phyloP scores from a whole-genome alignment of 345 rosid species.

The Eucalyptus marginata region DNA sequence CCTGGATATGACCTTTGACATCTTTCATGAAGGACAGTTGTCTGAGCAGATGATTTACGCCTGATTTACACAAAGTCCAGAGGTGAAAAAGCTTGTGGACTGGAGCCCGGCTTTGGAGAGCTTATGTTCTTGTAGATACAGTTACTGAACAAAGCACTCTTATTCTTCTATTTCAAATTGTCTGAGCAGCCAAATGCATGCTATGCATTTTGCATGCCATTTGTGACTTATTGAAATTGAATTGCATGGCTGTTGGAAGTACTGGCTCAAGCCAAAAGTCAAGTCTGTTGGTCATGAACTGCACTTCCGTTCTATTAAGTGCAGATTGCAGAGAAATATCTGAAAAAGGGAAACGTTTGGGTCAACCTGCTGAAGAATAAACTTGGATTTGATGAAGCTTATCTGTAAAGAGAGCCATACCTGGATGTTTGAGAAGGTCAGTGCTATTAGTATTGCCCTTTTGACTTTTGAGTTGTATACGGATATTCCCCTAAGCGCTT shows the following conservation, averaged over 20 bases:
- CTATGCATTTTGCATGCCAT: background rate
- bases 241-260: background rate
- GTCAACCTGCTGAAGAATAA: background rate
- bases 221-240: background rate
- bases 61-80: background rate
- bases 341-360: background rate
- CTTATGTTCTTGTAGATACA: background rate
- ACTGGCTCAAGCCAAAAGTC: background rate
- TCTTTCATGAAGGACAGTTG: background rate
- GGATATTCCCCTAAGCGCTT: background rate
- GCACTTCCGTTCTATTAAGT: background rate
- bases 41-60: background rate
- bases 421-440: background rate
- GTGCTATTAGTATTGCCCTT: background rate
- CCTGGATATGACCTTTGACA: background rate
- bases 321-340: background rate
- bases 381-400: background rate
- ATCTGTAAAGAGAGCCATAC: background rate
- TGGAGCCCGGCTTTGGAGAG: background rate
- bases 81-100: background rate
- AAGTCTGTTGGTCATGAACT: background rate
- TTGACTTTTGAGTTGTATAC: background rate
- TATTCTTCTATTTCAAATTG: background rate
- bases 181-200: background rate
- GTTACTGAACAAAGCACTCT: background rate